Evolutionary conservation across 1,284 basidiomycete species (phyloP).

Genomic region (Omphalotus olearius): DNA sequence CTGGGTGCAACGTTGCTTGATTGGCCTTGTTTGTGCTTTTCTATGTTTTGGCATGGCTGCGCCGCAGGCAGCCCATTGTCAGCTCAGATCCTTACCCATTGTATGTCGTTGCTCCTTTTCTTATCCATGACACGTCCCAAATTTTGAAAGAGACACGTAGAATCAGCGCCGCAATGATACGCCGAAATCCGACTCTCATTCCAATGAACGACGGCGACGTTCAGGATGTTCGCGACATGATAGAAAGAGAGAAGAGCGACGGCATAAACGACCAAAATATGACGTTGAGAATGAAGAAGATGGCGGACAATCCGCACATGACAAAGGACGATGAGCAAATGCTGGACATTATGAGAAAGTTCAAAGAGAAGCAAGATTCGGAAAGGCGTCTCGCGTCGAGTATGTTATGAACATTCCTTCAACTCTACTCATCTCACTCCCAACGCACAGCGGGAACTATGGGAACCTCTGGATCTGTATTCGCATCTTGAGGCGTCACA

Average conservation of each 20-base stretch:
- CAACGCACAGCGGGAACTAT: constrained; percentile 3
- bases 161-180: constrained; percentile 49
- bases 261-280: constrained; percentile 34
- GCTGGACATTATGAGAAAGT: constrained; percentile 30
- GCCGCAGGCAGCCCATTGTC: neutral
- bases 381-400: constrained; percentile 37
- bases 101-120: neutral
- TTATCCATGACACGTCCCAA: too few relatives aligned
- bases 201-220: constrained; percentile 70
- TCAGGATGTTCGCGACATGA: constrained; percentile 63
- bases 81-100: neutral
- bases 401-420: constrained; percentile 14
- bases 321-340: constrained; percentile 37
- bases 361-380: constrained; percentile 27
- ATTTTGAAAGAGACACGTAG: neutral
- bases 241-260: constrained; percentile 50
- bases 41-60: too few relatives aligned
- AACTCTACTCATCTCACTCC: neutral
- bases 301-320: constrained; percentile 36
- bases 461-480: neutral
- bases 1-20: neutral
- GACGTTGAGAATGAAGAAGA: constrained; percentile 38
- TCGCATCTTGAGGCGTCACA: neutral
- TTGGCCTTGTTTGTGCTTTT: too few relatives aligned
- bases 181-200: constrained; percentile 69